phyloP scores from a whole-genome alignment of 2,329 filamentous ascomycete genomes.

The Monilinia laxa region DNA sequence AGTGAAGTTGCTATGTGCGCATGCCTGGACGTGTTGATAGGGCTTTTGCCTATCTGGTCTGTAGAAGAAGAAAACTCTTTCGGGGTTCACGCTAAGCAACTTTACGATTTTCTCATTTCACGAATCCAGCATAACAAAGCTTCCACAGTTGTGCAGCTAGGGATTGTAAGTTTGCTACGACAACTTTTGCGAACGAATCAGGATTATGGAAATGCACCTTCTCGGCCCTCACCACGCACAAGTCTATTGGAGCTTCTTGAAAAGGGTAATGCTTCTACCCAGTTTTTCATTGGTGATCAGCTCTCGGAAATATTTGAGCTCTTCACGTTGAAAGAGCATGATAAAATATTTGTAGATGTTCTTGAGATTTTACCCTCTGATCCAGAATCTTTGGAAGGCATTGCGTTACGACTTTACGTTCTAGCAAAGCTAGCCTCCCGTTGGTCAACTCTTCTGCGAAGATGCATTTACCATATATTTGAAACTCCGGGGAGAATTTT shows the following conservation, averaged over 20 bases:
- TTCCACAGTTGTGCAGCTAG: slow-evolving; percentile 66
- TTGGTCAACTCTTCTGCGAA: slow-evolving; percentile 83
- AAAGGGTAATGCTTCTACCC: slow-evolving; percentile 66
- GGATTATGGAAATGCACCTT: slow-evolving; percentile 55
- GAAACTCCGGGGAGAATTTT: slow-evolving; percentile 78
- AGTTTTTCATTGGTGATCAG: slow-evolving; percentile 69
- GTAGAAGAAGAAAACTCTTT: slow-evolving; percentile 50
- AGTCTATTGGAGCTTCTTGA: slow-evolving; percentile 72
- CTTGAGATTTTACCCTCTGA: slow-evolving; percentile 76
- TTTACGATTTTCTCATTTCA: slow-evolving; percentile 77
- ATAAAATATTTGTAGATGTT: slow-evolving; percentile 80
- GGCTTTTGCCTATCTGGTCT: slow-evolving; percentile 39
- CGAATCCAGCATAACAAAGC: slow-evolving; percentile 64
- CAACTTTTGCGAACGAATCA: slow-evolving; percentile 65
- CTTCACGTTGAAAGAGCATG: slow-evolving; percentile 80
- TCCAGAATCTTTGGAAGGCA: slow-evolving; percentile 71
- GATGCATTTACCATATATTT: slow-evolving; percentile 91
- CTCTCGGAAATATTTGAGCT: slow-evolving; percentile 75
- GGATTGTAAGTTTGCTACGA: slow-evolving; percentile 67
- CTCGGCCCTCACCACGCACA: slow-evolving; percentile 55
- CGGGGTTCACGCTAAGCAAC: slow-evolving; percentile 64
- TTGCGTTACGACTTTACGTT: slow-evolving; percentile 77
- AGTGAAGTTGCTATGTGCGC: slow-evolving; percentile 72
- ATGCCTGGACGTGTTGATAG: slow-evolving; percentile 66
- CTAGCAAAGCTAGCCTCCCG: slow-evolving; percentile 73